phyloP scores from a whole-genome alignment of 2,329 filamentous ascomycete genomes.

The Capronia epimyces region DNA sequence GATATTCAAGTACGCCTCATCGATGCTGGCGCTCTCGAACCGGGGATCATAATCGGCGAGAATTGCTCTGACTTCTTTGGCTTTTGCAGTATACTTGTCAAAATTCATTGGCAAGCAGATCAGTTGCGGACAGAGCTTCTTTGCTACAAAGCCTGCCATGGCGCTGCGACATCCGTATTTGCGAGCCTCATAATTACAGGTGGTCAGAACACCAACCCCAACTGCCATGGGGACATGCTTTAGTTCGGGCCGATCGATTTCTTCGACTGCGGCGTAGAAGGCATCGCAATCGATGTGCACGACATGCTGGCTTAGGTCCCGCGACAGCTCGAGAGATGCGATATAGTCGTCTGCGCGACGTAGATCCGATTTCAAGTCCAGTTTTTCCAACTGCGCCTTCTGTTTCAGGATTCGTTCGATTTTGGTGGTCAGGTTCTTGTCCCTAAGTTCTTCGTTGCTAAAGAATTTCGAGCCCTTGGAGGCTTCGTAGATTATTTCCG shows the following conservation, averaged over 20 bases:
- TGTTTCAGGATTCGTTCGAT: conserved; percentile 72
- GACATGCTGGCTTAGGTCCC: conserved; percentile 77
- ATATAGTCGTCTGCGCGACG: conserved; percentile 77
- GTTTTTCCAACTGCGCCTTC: conserved; percentile 67
- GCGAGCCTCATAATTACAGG: conserved; percentile 81
- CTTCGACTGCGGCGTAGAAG: conserved; percentile 93
- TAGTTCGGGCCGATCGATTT: conserved; percentile 74
- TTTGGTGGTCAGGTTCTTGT: conserved; percentile 76
- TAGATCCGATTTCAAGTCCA: conserved; percentile 67
- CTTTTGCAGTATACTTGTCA: conserved; percentile 84
- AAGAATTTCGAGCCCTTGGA: conserved; percentile 97
- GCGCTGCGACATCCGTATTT: conserved; percentile 87
- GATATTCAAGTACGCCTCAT: conserved; percentile 94
- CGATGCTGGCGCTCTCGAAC: conserved; percentile 90
- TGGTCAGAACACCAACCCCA: conserved; percentile 65
- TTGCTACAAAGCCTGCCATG: conserved; percentile 94
- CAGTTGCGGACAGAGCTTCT: conserved; percentile 83
- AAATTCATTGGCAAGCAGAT: conserved; percentile 80
- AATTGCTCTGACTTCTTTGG: conserved; percentile 75
- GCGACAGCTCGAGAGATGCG: conserved; percentile 66
- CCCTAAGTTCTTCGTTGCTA: conserved; percentile 77
- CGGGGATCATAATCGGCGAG: conserved; percentile 81
- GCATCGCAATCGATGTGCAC: conserved; percentile 96
- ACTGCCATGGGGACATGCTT: conserved; percentile 86
- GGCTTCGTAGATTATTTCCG: conserved; percentile 93